phyloP scores from a whole-genome alignment of 306 rosid genomes.

The Oxytropis ochrocephala region DNA sequence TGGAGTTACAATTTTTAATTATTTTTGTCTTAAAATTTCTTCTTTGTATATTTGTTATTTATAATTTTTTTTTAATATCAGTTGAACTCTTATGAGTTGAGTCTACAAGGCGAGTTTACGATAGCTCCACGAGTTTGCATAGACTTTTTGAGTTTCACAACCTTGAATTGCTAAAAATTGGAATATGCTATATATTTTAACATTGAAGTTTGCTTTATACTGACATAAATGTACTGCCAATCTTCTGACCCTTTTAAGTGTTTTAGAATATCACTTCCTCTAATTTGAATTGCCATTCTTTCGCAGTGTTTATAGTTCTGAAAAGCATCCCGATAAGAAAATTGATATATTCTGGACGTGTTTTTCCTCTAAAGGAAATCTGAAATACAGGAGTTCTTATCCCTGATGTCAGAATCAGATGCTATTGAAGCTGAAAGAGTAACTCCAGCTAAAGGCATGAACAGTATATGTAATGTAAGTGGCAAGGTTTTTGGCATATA shows the following conservation, averaged over 20 bases:
- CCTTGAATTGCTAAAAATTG: neutral
- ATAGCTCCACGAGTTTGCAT: no score
- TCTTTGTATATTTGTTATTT: no score
- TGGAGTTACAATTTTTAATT: no score
- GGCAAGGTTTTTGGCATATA: neutral
- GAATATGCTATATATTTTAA: neutral
- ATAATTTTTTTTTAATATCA: no score
- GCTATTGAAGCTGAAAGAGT: neutral
- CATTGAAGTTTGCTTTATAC: neutral
- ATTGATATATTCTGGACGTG: neutral
- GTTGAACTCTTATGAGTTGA: no score
- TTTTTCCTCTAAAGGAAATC: neutral
- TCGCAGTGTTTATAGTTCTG: constrained; percentile 18
- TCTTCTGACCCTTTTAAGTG: neutral
- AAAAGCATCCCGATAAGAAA: constrained; percentile 6
- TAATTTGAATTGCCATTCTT: constrained; percentile 17
- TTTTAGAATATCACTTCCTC: neutral
- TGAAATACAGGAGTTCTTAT: neutral
- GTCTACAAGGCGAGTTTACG: no score
- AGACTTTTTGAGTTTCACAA: neutral
- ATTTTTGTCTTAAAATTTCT: no score
- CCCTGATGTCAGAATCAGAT: neutral
- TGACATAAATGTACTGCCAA: neutral
- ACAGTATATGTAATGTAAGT: neutral
- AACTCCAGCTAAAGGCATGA: neutral